A percentile compares a stretch with the other conserved stretches of the same genome.
phyloP scores from a whole-genome alignment of 768 basidiomycete genomes.

The Dictyophora rubrovolvata region DNA sequence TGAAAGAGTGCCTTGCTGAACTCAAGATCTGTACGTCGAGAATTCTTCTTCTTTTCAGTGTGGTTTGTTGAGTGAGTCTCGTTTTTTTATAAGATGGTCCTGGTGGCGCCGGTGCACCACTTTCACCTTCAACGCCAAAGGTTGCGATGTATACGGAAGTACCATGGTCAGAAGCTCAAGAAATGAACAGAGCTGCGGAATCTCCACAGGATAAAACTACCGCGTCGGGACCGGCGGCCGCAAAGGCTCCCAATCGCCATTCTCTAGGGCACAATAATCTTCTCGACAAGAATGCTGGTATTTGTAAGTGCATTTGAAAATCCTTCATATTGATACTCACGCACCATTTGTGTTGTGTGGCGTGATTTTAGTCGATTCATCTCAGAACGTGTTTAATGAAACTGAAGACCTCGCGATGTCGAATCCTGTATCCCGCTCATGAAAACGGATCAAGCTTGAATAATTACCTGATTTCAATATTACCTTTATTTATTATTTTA shows the following conservation, averaged over 20 bases:
- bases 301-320: neutral
- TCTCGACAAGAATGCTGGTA: slow-evolving; percentile 2
- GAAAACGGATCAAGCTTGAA: no score
- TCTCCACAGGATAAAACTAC: neutral
- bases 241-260: neutral
- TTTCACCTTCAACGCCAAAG: slow-evolving; percentile 36
- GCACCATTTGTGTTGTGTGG: no score
- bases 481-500: no score
- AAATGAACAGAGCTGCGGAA: slow-evolving; percentile 22
- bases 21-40: slow-evolving; percentile 41
- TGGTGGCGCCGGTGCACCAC: slow-evolving; percentile 27
- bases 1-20: slow-evolving; percentile 64
- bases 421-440: neutral
- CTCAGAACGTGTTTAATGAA: slow-evolving; percentile 4
- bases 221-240: neutral
- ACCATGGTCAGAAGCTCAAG: slow-evolving; percentile 56
- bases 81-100: slow-evolving; percentile 32
- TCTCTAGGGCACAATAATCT: neutral
- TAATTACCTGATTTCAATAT: no score
- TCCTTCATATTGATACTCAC: neutral
- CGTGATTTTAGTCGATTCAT: slow-evolving; percentile 1
- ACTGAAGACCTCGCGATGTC: neutral
- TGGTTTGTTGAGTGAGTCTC: neutral
- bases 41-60: neutral
- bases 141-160: slow-evolving; percentile 49